Percentiles rank a stretch among this genome's conserved stretches.
Conservation (phyloP, 1,284 basidiomycete genomes). For the Sphaerobolus stellatus region DNA sequence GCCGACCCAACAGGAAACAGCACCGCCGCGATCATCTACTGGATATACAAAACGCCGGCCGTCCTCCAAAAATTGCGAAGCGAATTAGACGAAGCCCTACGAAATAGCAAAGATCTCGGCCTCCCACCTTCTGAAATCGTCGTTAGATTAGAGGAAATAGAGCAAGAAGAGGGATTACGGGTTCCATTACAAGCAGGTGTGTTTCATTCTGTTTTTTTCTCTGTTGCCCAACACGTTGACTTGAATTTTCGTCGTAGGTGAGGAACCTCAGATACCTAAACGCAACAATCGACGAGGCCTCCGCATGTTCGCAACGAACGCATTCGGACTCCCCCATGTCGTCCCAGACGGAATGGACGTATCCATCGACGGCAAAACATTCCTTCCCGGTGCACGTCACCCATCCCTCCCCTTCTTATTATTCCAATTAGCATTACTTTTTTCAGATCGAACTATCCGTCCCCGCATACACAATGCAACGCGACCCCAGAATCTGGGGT, state of each 20-base stretch:
- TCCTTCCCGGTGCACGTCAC: constrained; percentile 29
- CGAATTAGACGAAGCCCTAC: constrained; percentile 5
- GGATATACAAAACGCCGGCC: constrained; percentile 23
- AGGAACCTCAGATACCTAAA: constrained; percentile 12
- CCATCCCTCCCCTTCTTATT: too few species aligned
- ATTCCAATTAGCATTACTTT: too few species aligned
- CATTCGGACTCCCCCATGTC: constrained; percentile 14
- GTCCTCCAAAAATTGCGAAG: constrained; percentile 24
- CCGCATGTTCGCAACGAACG: constrained; percentile 14
- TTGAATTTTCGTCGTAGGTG: neutral
- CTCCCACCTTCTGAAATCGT: neutral
- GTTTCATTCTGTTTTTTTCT: neutral
- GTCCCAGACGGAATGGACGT: constrained; percentile 18
- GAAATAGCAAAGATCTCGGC: neutral
- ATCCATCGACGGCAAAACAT: constrained; percentile 22
- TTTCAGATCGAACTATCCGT: constrained; percentile 34
- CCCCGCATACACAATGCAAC: constrained; percentile 46
- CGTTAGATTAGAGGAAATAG: neutral
- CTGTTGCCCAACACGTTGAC: neutral
- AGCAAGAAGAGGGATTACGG: neutral
- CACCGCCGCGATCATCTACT: constrained; percentile 25
- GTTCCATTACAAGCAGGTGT: constrained; percentile 6
- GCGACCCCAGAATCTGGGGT: constrained; percentile 44
- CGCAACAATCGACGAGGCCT: constrained; percentile 15
- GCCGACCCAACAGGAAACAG: constrained; percentile 37